Evolutionary conservation across 768 basidiomycete species (phyloP).

Genomic region (Trametes sanguinea): DNA sequence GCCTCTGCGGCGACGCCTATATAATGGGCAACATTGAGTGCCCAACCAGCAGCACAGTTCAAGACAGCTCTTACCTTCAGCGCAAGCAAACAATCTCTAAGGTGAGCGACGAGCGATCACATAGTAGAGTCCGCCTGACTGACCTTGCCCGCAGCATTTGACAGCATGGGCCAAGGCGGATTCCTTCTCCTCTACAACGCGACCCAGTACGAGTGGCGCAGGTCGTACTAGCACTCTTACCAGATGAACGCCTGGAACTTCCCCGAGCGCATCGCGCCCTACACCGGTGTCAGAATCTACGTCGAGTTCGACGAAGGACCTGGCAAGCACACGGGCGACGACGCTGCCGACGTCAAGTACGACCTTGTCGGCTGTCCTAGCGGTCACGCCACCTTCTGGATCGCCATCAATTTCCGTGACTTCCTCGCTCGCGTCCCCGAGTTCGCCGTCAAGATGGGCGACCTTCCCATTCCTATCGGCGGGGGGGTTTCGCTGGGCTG

Average conservation of each 20-base stretch:
- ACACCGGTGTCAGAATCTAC: not conserved
- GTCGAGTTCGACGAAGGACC: conserved; percentile 12
- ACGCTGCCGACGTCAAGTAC: conserved; percentile 6
- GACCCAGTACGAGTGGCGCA: conserved; percentile 12
- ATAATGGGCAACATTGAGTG: too few species aligned
- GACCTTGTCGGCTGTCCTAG: not conserved
- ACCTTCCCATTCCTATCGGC: not conserved
- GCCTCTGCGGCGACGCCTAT: too few species aligned
- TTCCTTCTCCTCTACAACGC: conserved; percentile 9
- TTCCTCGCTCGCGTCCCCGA: not conserved
- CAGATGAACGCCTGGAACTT: conserved; percentile 18
- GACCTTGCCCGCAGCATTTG: not conserved
- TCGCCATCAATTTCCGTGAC: conserved; percentile 1
- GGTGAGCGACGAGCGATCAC: too few species aligned
- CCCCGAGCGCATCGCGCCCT: conserved; percentile 1
- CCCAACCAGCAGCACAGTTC: too few species aligned
- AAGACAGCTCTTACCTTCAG: too few species aligned
- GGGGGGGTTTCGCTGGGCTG: not conserved
- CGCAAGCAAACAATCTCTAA: too few species aligned
- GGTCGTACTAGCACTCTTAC: conserved; percentile 10
- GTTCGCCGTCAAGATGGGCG: not conserved
- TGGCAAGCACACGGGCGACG: not conserved
- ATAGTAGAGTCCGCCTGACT: not conserved
- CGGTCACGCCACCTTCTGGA: not conserved
- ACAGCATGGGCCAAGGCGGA: conserved; percentile 13